Evolutionary conservation across 129 eudicot species (phyloP).

Genomic region (Pulicaria dysenterica): DNA sequence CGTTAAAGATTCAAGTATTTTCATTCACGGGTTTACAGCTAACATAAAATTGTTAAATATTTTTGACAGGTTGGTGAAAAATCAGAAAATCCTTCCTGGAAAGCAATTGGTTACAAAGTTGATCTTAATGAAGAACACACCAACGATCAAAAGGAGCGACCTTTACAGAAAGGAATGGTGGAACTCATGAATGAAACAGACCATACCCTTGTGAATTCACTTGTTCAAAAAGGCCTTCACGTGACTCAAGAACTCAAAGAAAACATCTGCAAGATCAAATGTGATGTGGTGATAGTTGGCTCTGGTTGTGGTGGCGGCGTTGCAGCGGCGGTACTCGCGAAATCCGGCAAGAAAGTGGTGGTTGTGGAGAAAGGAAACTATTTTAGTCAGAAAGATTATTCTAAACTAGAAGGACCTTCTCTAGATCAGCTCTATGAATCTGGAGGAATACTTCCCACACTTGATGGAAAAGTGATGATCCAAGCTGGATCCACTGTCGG

Average conservation of each 20-base stretch:
- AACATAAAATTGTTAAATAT: neutral
- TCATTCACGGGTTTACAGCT: no score
- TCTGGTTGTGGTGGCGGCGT: constrained; percentile 96
- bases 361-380: constrained; percentile 91
- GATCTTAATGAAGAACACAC: constrained; percentile 25
- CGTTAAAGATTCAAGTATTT: no score
- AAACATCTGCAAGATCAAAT: constrained; percentile 50
- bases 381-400: constrained; percentile 57
- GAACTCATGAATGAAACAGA: constrained; percentile 64
- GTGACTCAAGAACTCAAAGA: constrained; percentile 48
- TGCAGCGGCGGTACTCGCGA: constrained; percentile 77
- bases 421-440: constrained; percentile 60
- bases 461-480: constrained; percentile 65
- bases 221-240: constrained; percentile 54
- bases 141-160: constrained; percentile 37
- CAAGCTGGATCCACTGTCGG: constrained; percentile 88
- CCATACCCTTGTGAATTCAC: constrained; percentile 44
- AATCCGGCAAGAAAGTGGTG: constrained; percentile 75
- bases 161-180: constrained; percentile 68
- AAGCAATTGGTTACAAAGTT: constrained; percentile 65
- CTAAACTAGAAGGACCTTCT: constrained; percentile 79
- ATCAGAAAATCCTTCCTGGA: constrained; percentile 63
- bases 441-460: constrained; percentile 67
- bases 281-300: constrained; percentile 87
- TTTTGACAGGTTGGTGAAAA: constrained; percentile 55